Conservation (phyloP, 2,329 filamentous ascomycete genomes). For the Aspergillus unguis region DNA sequence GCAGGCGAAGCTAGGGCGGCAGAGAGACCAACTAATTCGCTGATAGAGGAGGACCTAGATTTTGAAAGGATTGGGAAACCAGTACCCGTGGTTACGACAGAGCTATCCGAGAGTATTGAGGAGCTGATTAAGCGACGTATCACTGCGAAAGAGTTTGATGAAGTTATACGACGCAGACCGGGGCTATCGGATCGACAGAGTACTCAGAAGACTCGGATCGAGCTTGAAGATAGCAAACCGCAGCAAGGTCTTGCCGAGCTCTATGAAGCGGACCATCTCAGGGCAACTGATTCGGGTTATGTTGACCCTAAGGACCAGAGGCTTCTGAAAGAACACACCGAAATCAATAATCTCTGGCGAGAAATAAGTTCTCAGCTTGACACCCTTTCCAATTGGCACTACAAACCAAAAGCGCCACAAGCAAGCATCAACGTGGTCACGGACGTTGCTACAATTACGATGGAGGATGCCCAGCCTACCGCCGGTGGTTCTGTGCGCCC, state of each 20-base stretch:
- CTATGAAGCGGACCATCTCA: slow-evolving; percentile 89
- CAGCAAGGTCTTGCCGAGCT: slow-evolving; percentile 83
- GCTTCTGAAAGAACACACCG: slow-evolving; percentile 73
- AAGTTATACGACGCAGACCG: slow-evolving; percentile 77
- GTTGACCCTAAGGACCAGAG: slow-evolving; percentile 81
- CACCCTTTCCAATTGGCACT: slow-evolving; percentile 87
- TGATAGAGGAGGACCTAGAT: slow-evolving; percentile 90
- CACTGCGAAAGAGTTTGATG: slow-evolving; percentile 84
- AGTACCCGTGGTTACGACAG: slow-evolving; percentile 86
- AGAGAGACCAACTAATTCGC: slow-evolving; percentile 82
- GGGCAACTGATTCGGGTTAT: slow-evolving; percentile 72
- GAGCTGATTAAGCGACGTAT: slow-evolving; percentile 92
- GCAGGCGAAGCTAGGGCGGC: slow-evolving; percentile 80
- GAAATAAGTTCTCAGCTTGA: slow-evolving; percentile 78
- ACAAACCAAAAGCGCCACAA: slow-evolving; percentile 81
- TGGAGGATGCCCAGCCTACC: slow-evolving; percentile 92
- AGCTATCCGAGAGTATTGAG: slow-evolving; percentile 87
- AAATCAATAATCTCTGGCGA: slow-evolving; percentile 80
- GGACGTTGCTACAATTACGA: slow-evolving; percentile 84
- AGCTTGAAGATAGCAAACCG: slow-evolving; percentile 83
- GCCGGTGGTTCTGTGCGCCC: slow-evolving; percentile 62
- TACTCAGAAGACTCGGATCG: slow-evolving; percentile 68
- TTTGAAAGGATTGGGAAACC: slow-evolving; percentile 96
- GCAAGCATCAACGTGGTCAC: slow-evolving; percentile 81
- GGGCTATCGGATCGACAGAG: slow-evolving; percentile 64